Base-by-base conservation (phyloP, 306 rosid genomes). In the Boehmeria nivea region DNA sequence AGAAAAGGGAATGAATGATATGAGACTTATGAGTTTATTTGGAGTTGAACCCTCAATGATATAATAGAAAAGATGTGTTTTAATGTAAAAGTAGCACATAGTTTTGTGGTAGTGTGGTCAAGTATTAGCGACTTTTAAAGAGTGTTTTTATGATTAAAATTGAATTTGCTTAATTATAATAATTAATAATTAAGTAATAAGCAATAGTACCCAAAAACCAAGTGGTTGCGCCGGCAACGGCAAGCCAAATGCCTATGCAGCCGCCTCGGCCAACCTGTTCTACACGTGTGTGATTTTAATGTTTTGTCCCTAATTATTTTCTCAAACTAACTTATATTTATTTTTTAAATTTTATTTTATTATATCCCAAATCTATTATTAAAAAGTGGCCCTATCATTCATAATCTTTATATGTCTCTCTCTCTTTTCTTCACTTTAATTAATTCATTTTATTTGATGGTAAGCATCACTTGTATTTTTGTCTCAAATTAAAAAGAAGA, bases 231-330 rank as follows among this genome's bases (percentile, higher is more conserved):
- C 73, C 58, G 70, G 61, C 70, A 61, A 20, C 66, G 54, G 57
- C 70, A 67, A 42, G 66, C 60, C 27, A 56, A 36, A 51, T 28
- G 70, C 57, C 38, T 61, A 48, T 10, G 43, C 38, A 14, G 53
- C 72, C 60, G 51, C 60, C 60, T 60, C 54, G 28, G 69, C 77
- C 72, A 54, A 67, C 60, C 70, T 73, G 60, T 45, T 37, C 6
- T 2, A 26, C 67, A 52, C 62, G 62, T 59, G 70, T 26, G 14
- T 28, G 45, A 12, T 12, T 71, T 64, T 50, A 63, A 57, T 34
- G 61, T 19, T 17, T 37, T 52, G 48, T 31, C 43, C 26, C 53
- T 40, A 43, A 48, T 31, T 28, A n/a, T 50, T 39, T 54, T 39
- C 25, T 28, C n/a, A 10, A 19, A 18, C 23, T 36, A 8, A 7